Conservation (phyloP, 176 grass and related monocot species). For the Bonia amplexicaulis region DNA sequence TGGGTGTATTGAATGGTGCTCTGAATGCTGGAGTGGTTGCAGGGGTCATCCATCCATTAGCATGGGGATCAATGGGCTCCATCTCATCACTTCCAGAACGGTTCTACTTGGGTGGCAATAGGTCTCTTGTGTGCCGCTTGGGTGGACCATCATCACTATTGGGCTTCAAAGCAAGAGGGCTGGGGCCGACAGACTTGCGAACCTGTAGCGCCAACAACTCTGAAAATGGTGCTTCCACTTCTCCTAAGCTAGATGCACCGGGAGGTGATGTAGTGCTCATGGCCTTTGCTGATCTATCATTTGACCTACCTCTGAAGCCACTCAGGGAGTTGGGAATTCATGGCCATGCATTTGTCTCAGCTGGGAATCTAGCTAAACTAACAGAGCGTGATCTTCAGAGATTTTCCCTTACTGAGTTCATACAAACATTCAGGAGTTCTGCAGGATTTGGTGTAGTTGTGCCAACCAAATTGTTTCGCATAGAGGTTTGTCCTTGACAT, state of each 20-base stretch:
- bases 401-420: constrained; percentile 41
- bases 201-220: constrained; percentile 28
- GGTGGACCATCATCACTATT: constrained; percentile 61
- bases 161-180: constrained; percentile 70
- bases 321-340: constrained; percentile 80
- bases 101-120: constrained; percentile 76
- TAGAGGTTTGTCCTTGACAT: constrained; percentile 65
- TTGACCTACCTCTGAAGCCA: constrained; percentile 73
- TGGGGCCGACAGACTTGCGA: constrained; percentile 37
- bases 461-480: constrained; percentile 61
- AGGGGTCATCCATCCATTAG: constrained; percentile 53
- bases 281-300: constrained; percentile 79
- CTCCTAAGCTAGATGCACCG: constrained; percentile 35
- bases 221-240: constrained; percentile 26
- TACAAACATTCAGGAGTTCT: constrained; percentile 78
- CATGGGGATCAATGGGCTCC: constrained; percentile 41
- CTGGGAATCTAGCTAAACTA: constrained; percentile 69
- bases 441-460: constrained; percentile 73
- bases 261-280: constrained; percentile 67
- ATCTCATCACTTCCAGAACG: constrained; percentile 52
- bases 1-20: constrained; percentile 71
- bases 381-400: constrained; percentile 43
- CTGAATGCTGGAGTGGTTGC: constrained; percentile 72
- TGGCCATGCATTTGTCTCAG: constrained; percentile 69
- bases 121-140: constrained; percentile 62